A percentile compares a stretch with the other conserved stretches of the same genome.
These are phyloP conservation scores for Fagus sylvatica DNA, from an alignment of 306 rosid species.

Conservation along the genomic window DNA sequence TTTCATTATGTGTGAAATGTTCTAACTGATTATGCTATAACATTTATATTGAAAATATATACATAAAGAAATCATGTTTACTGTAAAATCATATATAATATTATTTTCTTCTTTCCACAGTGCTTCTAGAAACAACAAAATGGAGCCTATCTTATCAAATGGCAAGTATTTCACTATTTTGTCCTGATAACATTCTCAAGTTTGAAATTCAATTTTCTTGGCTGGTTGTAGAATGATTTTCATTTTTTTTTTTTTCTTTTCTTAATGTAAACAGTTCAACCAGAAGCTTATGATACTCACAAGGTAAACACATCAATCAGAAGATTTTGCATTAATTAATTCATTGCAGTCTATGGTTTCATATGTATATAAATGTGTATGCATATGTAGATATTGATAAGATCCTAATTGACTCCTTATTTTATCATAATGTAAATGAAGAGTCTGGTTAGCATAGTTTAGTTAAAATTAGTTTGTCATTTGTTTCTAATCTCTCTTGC, in stretches of 20 bases:
- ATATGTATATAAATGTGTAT: not conserved
- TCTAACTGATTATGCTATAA: too few relatives aligned
- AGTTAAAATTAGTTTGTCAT: constrained; percentile 1
- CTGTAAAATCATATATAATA: not conserved
- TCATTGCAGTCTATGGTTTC: constrained; percentile 14
- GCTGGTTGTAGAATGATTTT: constrained; percentile 17
- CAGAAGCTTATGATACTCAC: constrained; percentile 70
- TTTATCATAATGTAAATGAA: not conserved
- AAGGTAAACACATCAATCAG: constrained; percentile 53
- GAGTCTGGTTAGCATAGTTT: constrained; percentile 6
- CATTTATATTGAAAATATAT: too few relatives aligned
- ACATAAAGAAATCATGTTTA: too few relatives aligned
- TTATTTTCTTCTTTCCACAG: constrained; percentile 46
- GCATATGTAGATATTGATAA: not conserved
- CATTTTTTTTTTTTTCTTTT: constrained; percentile 23
- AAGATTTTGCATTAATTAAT: constrained; percentile 9
- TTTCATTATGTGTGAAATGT: too few relatives aligned
- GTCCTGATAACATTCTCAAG: constrained; percentile 21
- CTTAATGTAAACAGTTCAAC: constrained; percentile 54
- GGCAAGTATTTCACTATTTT: constrained; percentile 49
- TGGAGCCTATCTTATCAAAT: constrained; percentile 66
- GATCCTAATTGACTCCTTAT: not conserved
- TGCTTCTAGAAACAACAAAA: constrained; percentile 56
- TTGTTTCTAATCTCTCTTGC: not conserved
- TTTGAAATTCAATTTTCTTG: constrained; percentile 22